These are phyloP conservation scores for Ophiocordyceps sinensis DNA, from an alignment of 2,329 filamentous ascomycete genomes.

Conservation along the genomic window DNA sequence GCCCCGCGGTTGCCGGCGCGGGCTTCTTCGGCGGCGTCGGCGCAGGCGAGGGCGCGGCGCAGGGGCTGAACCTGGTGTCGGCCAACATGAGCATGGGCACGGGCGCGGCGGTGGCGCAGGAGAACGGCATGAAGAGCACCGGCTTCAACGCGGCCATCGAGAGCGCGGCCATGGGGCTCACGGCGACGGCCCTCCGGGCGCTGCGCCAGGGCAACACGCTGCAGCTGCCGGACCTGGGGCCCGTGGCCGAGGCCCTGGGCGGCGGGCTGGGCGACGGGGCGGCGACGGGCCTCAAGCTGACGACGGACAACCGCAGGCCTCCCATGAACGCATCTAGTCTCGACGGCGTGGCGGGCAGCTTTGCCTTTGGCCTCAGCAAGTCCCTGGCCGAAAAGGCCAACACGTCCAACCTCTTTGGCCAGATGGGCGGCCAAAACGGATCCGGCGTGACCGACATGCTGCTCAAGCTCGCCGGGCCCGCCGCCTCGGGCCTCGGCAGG, in stretches of 20 bases:
- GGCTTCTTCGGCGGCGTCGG: slow-evolving; percentile 13
- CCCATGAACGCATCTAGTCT: slow-evolving; percentile 8
- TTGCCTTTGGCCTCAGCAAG: slow-evolving; percentile 14
- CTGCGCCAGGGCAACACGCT: slow-evolving; percentile 6
- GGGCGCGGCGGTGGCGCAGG: slow-evolving; percentile 9
- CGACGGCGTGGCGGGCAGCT: slow-evolving; percentile 9
- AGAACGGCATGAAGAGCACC: slow-evolving; percentile 14
- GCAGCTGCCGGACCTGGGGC: slow-evolving; percentile 5
- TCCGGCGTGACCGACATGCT: slow-evolving; percentile 4
- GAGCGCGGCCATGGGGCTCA: slow-evolving; percentile 14
- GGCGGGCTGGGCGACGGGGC: slow-evolving; percentile 10
- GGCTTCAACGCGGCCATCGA: slow-evolving; percentile 15
- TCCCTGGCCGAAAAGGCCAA: slow-evolving; percentile 9
- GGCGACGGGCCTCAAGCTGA: slow-evolving; percentile 10
- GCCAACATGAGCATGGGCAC: slow-evolving; percentile 3
- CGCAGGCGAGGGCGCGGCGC: slow-evolving; percentile 9
- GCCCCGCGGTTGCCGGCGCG: slow-evolving; percentile 3
- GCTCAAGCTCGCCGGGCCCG: slow-evolving; percentile 5
- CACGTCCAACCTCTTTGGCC: not conserved
- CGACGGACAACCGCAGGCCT: slow-evolving; percentile 4
- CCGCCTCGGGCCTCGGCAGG: slow-evolving; percentile 13
- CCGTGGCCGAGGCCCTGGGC: slow-evolving; percentile 9
- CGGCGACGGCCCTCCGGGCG: slow-evolving; percentile 12
- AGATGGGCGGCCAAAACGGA: slow-evolving; percentile 2
- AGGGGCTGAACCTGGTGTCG: slow-evolving; percentile 9